Percentiles rank a stretch among this genome's conserved stretches.
phyloP scores from a whole-genome alignment of 176 grass and related monocot genomes.

The Echinochloa phyllopogon region DNA sequence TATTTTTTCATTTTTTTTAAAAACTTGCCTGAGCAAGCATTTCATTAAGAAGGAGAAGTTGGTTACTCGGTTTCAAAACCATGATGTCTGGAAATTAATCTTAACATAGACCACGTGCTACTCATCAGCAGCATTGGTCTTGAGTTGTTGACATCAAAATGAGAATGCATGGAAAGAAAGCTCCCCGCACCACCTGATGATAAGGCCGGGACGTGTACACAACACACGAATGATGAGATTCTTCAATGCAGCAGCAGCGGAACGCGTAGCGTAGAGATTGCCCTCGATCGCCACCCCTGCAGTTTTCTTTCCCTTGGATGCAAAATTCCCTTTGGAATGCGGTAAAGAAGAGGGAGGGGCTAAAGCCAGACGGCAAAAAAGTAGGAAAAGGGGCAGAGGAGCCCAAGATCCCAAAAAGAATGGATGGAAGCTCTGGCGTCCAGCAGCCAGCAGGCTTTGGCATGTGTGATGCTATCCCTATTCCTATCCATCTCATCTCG shows the following conservation, averaged over 20 bases:
- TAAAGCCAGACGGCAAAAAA: conserved; percentile 9
- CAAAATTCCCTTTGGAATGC: conserved; percentile 45
- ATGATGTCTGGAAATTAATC: too few species aligned
- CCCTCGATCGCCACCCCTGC: neutral
- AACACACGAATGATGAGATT: neutral
- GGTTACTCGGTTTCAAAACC: too few species aligned
- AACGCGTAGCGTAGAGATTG: neutral
- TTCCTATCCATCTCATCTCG: neutral
- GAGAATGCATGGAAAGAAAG: too few species aligned
- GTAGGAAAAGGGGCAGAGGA: neutral
- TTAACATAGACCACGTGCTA: too few species aligned
- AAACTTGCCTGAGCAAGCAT: too few species aligned
- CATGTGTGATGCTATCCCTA: neutral
- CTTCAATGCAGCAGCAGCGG: neutral
- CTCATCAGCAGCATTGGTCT: too few species aligned
- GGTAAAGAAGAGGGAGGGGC: neutral
- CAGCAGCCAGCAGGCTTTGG: neutral
- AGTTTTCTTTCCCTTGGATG: neutral
- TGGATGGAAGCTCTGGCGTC: conserved; percentile 19
- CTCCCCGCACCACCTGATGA: neutral
- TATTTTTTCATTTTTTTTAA: too few species aligned
- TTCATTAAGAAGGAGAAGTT: too few species aligned
- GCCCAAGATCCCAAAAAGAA: conserved; percentile 43
- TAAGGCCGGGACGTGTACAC: neutral
- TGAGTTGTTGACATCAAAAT: too few species aligned